Base-by-base conservation (phyloP, 495 filamentous ascomycete genomes). In the Tuber microsphaerosporum region DNA sequence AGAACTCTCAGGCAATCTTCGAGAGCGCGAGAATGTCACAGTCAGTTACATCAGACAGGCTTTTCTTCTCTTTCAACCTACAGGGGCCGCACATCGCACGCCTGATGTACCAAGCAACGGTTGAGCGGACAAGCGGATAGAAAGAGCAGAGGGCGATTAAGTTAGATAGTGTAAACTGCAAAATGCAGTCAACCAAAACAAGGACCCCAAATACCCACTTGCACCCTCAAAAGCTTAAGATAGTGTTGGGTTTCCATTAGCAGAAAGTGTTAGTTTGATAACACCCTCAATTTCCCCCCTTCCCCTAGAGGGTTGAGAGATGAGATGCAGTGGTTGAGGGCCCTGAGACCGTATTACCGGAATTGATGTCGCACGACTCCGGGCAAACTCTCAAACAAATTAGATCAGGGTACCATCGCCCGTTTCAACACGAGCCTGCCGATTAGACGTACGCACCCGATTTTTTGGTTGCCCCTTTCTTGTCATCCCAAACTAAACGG, bases 401-500 rank as follows among this genome's bases (percentile, higher is more conserved):
- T 51, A 9, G 46, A 51, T 51, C 46, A 56, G 48, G 48, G 48
- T 22, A 22, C 7, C 48, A 56, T 26, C 48, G 17, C 48, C 48
- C 48, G 17, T 20, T 22, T 12, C 22, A 56, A 56, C 48, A 10
- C 3, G 48, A n/a, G 48, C 48, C 8, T n/a, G 6, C 46, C 6
- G 46, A 9, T 51, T 51, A 22, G 20, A 22, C 46, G 46, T 22
- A 51, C 46, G 17, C n/a, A 31, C 56, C 56, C 56, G n/a, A 65
- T 16, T 65, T 65, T 65, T 65, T 65, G 56, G 56, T 65, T 7
- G 56, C 56, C 56, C 56, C 56, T 65, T 65, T 65, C 56, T 31
- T 65, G 51, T 61, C 51, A 65, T 65, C 56, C 56, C n/a, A 65
- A 65, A 65, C 26, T 2, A 10, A 65, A 65, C n/a, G 12, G 56